Evolutionary conservation across 768 basidiomycete genomes (phyloP).

Genomic region (Gloeopeniophorella convolvens): DNA sequence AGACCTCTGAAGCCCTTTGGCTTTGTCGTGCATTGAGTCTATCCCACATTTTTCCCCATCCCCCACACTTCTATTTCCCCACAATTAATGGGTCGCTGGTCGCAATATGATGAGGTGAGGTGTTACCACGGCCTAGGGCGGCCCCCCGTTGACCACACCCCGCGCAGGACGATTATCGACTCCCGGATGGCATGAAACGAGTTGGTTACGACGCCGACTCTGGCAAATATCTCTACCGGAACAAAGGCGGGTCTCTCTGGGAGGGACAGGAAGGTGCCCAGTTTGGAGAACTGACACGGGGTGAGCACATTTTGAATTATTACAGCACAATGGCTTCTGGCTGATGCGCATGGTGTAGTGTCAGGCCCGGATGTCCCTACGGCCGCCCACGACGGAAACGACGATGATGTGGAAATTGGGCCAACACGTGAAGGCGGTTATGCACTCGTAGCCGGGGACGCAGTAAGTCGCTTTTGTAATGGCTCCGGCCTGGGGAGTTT

Average conservation of each 20-base stretch:
- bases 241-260: slow-evolving; percentile 45
- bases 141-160: neutral
- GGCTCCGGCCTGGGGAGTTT: neutral
- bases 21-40: no score
- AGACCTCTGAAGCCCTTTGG: no score
- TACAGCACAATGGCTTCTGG: neutral
- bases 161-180: slow-evolving; percentile 43
- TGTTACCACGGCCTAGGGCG: neutral
- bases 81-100: slow-evolving; percentile 34
- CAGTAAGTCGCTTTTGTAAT: slow-evolving; percentile 5
- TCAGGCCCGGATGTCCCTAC: slow-evolving; percentile 3
- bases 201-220: slow-evolving; percentile 74
- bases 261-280: slow-evolving; percentile 56
- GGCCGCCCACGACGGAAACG: neutral
- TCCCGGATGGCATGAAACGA: slow-evolving; percentile 50
- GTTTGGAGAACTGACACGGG: slow-evolving; percentile 45
- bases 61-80: no score
- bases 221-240: slow-evolving; percentile 58
- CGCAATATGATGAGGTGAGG: slow-evolving; percentile 33
- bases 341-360: neutral
- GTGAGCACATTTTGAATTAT: slow-evolving; percentile 24
- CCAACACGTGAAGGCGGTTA: slow-evolving; percentile 11
- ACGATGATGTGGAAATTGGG: slow-evolving; percentile 19
- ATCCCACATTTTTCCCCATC: neutral
- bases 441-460: slow-evolving; percentile 7